Conservation (phyloP, 1,284 basidiomycete species). For the Meira miltonrushii region DNA sequence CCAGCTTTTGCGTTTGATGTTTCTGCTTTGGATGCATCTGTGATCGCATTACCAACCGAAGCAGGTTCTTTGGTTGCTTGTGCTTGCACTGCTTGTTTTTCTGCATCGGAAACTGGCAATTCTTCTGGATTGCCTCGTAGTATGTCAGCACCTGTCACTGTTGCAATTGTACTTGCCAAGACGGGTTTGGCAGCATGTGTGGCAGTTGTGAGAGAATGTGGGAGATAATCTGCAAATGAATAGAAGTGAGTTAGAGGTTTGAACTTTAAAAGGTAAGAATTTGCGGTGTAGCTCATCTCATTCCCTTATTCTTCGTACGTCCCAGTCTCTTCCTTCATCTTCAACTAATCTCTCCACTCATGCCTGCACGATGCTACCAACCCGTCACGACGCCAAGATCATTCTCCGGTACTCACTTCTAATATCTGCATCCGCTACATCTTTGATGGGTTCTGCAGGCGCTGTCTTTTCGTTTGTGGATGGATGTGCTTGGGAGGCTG, state of each 20-base stretch:
- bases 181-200: constrained; percentile 5
- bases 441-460: background rate
- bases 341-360: too few relatives aligned
- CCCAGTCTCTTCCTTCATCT: too few relatives aligned
- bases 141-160: constrained; percentile 9
- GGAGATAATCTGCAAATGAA: constrained; percentile 3
- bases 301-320: too few relatives aligned
- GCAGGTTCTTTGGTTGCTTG: constrained; percentile 3
- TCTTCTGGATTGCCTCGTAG: constrained; percentile 7
- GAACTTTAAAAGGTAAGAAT: too few relatives aligned
- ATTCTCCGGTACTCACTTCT: too few relatives aligned
- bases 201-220: constrained; percentile 3
- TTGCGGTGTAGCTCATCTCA: too few relatives aligned
- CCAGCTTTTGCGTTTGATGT: constrained; percentile 1
- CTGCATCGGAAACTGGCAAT: background rate
- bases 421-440: background rate
- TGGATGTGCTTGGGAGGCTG: background rate
- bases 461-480: background rate
- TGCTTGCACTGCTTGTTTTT: background rate
- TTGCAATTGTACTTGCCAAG: constrained; percentile 2
- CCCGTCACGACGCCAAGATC: background rate
- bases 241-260: background rate
- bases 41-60: constrained; percentile 1
- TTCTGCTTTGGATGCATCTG: background rate
- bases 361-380: too few relatives aligned